Evolutionary conservation across 768 basidiomycete species (phyloP), one percentile per base, ranked within the genome.

Genomic region (Albatrellus ellisii): DNA sequence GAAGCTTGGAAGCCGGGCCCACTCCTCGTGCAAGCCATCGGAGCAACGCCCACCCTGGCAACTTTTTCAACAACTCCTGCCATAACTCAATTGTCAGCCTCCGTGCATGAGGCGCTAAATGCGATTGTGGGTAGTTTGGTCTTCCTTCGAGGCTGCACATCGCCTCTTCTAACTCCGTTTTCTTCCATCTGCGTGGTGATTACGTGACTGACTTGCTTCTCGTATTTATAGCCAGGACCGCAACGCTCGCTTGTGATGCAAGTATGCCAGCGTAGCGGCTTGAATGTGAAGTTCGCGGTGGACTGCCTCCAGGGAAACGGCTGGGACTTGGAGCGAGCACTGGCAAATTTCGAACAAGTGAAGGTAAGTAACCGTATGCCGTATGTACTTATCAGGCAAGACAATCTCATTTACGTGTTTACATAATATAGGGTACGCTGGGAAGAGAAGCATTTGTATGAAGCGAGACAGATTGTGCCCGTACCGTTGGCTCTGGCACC

Each of bases 281-380:
- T 99, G 54, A 95, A 85, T 46, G 72, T 73, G 12, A 69, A 73
- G 51, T 94, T 76, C 53, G 73, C 89, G 5, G 63, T 81, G n/a
- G 79, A 95, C 46, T 97, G 94, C 56, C 59, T 98, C 45, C 67
- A 74, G 50, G 78, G 77, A 37, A 95, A 92, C 55, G 75, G 64
- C 6, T 98, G 91, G 91, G 75, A 91, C 55, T 52, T 85, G 39
- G 76, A 77, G 34, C 68, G 70, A 45, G 95, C 95, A 0, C 54
- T 89, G 20, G 69, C 71, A 38, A 92, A 94, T 55, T 98, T 90
- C 59, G 77, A 89, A 54, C 70, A 84, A 57, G 83, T 97, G 53
- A 85, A 84, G 74, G 85, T 85, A 46, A 15, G 43, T 54, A 77
- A 45, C 57, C 70, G 44, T 75, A 50, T 73, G 49, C 29, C 29